Evolutionary conservation across 805 yeast genomes (phyloP), one percentile per base, ranked within the genome.

Genomic region (Candida schatavii): DNA sequence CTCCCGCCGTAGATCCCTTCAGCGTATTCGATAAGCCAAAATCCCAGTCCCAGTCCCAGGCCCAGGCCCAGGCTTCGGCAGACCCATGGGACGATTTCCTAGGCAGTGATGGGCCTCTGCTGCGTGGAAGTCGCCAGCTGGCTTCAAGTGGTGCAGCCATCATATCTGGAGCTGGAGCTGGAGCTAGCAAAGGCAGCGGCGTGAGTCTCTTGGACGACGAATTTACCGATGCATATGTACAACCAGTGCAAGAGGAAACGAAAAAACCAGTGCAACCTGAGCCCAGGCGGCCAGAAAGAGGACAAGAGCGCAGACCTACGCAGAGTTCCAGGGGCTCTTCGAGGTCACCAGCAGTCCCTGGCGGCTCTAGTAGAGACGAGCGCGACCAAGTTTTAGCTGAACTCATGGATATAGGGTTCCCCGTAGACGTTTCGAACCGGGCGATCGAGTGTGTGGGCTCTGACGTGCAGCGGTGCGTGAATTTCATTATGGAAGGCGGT

Each of bases 331-430:
- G 35, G 20, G 27, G 10, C 27, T 23, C 27, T 7, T 28, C 35
- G n/a, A 11, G 35, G 23, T 39, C 18, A 18, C 40, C 41, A 5
- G n/a, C 26, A 17, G n/a, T 11, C 9, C 13, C 37, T 19, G 20
- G 27, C 3, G 14, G 35, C 9, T 27, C 44, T 28, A 34, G 30
- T 15, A 20, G 37, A 39, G 55, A 44, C 28, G 56, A 56, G 6
- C 57, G 60, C 35, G 85, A 81, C 48, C 64, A 64, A 32, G 70
- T 79, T 1, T 55, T 86, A 14, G 91, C 91, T 0, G 85, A 80
- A 49, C 66, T 87, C 33, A 61, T 85, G 2, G 93, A 87, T 45
- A 88, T 88, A 80, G 96, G 96, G 2, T 88, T 88, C 52, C 61
- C 83, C 1, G 64, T 75, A 1, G 81, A 78, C 2, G 76, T 71